Evolutionary conservation across 192 early-diverging fungal species (phyloP), one percentile per base, ranked within the genome.

Genomic region (Coemansia sp.): DNA sequence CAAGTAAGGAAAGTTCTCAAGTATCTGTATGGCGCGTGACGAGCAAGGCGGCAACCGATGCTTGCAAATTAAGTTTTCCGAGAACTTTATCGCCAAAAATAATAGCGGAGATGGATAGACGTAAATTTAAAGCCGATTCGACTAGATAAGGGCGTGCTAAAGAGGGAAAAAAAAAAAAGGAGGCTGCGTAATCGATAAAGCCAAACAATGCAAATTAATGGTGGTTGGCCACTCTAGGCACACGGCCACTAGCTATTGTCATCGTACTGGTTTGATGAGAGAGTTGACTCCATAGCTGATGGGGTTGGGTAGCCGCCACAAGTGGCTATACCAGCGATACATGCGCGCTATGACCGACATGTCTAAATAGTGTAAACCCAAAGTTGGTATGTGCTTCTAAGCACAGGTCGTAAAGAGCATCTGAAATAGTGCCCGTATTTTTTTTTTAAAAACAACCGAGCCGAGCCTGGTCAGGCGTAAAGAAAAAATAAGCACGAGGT

Each of bases 101-200:
- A 55, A 9, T 13, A 55, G 26, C 21, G 52, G 52, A 55, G 26
- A 13, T 30, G 52, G 26, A n/a, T 11, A 17, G 43, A 17, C 16
- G 47, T 49, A 49, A 49, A 49, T 32, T 17, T 58, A 17, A 0
- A 13, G 55, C 55, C 30, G 55, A 58, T 58, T 35, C 14, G 55
- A 17, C 13, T 33, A 58, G 55, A 58, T 58, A 58, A 17, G 30
- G 32, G 30, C 6, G 30, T 28, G 16, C 6, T 8, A 35, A 35
- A 32, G 30, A 30, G 55, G 13, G 53, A 30, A 11, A 58, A 23
- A 14, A 30, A 11, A 58, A 23, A 14, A 17, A 32, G 13, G 52
- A 55, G 23, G 52, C 52, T 55, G 52, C 52, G 28, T 55, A 30
- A 55, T 55, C 52, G 52, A 55, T 55, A 55, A 55, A 55, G 52